Percentiles rank a stretch among this genome's conserved stretches.
Evolutionary conservation across 2,329 filamentous ascomycete species (phyloP).

Genomic region (Colletotrichum sp.): DNA sequence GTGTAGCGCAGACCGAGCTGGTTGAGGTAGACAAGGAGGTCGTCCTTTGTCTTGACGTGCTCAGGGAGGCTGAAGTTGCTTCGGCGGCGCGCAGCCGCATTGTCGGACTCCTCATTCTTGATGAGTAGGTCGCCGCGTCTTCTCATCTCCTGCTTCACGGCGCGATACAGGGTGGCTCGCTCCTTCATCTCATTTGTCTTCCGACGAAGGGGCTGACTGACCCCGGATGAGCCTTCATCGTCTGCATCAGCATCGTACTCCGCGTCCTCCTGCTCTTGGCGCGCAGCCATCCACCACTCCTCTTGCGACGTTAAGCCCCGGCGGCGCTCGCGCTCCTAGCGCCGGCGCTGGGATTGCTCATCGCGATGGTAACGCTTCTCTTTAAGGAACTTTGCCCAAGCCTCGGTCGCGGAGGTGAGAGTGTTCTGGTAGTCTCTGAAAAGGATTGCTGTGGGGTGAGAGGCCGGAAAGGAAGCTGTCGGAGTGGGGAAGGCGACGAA

Average conservation of each 20-base stretch:
- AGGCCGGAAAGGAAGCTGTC: neutral
- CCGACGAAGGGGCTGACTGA: too few species aligned
- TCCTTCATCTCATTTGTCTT: neutral
- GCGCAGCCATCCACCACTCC: neutral
- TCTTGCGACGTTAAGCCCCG: neutral
- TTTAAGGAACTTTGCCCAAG: neutral
- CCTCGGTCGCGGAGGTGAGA: neutral
- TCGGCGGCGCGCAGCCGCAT: neutral
- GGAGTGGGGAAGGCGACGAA: neutral
- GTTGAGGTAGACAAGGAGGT: neutral
- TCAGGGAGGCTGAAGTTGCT: neutral
- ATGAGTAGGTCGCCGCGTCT: neutral
- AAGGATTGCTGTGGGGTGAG: neutral
- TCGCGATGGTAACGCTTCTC: neutral
- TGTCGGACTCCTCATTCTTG: rapidly evolving
- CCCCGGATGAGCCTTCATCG: neutral
- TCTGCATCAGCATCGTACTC: neutral
- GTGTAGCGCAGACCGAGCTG: neutral
- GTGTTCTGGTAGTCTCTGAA: neutral
- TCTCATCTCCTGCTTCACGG: neutral
- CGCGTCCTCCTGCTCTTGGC: neutral
- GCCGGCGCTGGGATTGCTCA: neutral
- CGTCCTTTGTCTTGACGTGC: neutral
- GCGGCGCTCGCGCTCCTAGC: neutral
- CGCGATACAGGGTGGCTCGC: neutral